Percentiles rank a stretch among this genome's conserved stretches.
Evolutionary conservation across 371 early-diverging fungal species (phyloP).

Genomic region (Phascolomyces articulosus): DNA sequence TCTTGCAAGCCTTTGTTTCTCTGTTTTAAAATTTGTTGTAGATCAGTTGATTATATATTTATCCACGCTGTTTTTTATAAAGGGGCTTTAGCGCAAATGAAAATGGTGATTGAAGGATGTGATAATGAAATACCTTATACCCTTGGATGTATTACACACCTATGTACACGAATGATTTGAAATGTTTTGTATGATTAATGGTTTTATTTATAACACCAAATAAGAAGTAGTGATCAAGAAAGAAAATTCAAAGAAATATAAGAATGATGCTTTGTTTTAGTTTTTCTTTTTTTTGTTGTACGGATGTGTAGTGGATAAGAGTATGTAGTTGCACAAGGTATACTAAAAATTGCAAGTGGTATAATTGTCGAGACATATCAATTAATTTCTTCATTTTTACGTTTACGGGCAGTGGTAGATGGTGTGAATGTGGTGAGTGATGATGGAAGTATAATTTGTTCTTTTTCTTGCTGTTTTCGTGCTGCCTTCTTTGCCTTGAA

Average conservation of each 20-base stretch:
- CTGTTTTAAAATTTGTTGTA: background rate
- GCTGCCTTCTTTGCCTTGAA: background rate
- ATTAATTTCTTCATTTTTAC: background rate
- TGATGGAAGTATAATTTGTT: background rate
- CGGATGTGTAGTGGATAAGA: background rate
- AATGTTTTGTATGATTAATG: background rate
- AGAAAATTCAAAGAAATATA: background rate
- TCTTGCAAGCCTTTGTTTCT: constrained; percentile 1
- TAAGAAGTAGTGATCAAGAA: background rate
- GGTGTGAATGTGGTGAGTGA: background rate
- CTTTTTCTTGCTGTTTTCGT: background rate
- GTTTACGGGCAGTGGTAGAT: background rate
- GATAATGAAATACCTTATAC: background rate
- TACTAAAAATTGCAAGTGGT: background rate
- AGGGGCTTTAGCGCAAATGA: background rate
- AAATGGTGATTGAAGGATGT: constrained; percentile 1
- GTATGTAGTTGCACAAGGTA: background rate
- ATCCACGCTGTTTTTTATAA: background rate
- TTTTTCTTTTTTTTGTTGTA: background rate
- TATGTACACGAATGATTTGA: background rate
- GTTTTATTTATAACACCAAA: background rate
- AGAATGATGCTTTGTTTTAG: background rate
- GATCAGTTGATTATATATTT: background rate
- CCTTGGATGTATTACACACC: background rate
- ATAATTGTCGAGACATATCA: background rate